Conservation (phyloP, 1,284 basidiomycete species). For the Abortiporus biennis region DNA sequence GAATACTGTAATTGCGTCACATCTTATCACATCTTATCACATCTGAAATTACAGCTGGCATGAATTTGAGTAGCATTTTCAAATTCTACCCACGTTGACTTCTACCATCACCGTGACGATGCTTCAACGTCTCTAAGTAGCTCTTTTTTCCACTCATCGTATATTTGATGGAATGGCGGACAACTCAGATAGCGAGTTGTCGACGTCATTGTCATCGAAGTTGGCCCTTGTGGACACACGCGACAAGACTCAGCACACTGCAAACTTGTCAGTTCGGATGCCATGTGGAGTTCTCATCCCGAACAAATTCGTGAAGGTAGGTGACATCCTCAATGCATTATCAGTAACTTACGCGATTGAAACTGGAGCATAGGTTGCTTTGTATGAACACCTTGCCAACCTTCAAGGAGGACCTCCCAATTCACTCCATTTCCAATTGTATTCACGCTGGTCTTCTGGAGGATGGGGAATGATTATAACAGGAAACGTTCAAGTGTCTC, state of each 20-base stretch:
- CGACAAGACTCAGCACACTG: conserved; percentile 12
- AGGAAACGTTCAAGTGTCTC: conserved; percentile 81
- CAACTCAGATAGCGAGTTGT: no score
- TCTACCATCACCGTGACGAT: no score
- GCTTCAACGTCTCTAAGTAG: no score
- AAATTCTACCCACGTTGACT: no score
- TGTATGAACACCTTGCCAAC: conserved; percentile 79
- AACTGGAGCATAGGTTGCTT: conserved; percentile 62
- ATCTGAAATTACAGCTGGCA: background rate
- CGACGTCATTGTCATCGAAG: no score
- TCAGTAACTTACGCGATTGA: no score
- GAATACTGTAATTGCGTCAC: background rate
- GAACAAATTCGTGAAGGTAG: conserved; percentile 20
- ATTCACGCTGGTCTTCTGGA: conserved; percentile 71
- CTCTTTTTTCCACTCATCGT: no score
- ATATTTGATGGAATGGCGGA: no score
- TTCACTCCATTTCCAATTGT: conserved; percentile 56
- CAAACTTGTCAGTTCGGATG: conserved; percentile 10
- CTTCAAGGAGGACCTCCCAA: conserved; percentile 74
- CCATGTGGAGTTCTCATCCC: conserved; percentile 16
- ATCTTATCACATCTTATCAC: background rate
- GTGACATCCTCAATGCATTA: conserved; percentile 1
- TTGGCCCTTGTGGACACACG: no score
- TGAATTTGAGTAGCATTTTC: no score
- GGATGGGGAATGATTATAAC: conserved; percentile 90